Evolutionary conservation across 192 early-diverging fungal species (phyloP).

Genomic region (Cladochytrium replicatum): DNA sequence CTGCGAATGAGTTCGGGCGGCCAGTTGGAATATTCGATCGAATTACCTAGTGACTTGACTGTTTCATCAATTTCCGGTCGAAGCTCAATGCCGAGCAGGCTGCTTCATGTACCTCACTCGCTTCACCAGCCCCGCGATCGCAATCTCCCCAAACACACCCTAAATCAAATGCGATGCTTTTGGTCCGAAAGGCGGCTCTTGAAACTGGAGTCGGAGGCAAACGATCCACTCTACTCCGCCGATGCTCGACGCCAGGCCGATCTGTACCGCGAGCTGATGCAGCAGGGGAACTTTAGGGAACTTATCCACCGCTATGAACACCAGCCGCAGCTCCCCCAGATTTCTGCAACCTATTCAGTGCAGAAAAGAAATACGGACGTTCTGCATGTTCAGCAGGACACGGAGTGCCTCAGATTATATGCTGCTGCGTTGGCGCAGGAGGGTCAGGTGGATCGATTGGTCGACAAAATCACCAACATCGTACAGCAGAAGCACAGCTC

Average conservation of each 20-base stretch:
- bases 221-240: slow-evolving; percentile 8
- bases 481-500: not conserved
- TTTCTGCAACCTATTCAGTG: slow-evolving; percentile 2
- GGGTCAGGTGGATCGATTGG: slow-evolving; percentile 20
- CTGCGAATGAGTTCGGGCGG: no score
- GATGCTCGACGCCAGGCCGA: slow-evolving; percentile 23
- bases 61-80: no score
- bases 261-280: slow-evolving; percentile 25
- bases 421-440: slow-evolving; percentile 24
- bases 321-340: slow-evolving; percentile 30
- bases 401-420: slow-evolving; percentile 24
- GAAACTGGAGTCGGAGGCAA: slow-evolving; percentile 19
- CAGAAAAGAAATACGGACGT: slow-evolving; percentile 7
- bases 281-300: slow-evolving; percentile 12
- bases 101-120: no score
- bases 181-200: slow-evolving; percentile 19
- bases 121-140: no score
- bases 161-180: slow-evolving; percentile 13
- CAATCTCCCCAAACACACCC: no score
- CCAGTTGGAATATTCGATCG: no score
- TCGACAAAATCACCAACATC: slow-evolving; percentile 6
- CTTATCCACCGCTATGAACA: slow-evolving; percentile 34
- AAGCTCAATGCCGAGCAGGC: no score
- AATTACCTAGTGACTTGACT: no score
- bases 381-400: slow-evolving; percentile 23